phyloP scores from a whole-genome alignment of 2,329 filamentous ascomycete genomes.

The Endocalyx cinctus region DNA sequence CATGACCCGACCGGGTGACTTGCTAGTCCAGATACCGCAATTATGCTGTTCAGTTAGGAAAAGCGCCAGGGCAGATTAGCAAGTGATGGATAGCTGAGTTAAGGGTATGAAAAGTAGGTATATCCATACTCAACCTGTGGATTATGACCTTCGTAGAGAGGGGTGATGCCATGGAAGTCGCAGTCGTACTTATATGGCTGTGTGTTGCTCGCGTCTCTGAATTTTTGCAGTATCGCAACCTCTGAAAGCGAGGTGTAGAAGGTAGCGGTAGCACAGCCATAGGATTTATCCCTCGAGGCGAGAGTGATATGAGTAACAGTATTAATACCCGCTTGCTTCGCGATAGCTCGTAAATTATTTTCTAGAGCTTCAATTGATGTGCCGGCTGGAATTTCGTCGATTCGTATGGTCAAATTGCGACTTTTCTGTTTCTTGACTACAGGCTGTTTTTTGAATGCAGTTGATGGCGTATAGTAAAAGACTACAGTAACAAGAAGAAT shows the following conservation, averaged over 20 bases:
- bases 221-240: background rate
- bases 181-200: constrained; percentile 10
- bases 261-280: constrained; percentile 8
- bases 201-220: constrained; percentile 1
- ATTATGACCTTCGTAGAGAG: constrained; percentile 14
- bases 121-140: constrained; percentile 16
- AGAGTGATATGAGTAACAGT: background rate
- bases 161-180: constrained; percentile 22
- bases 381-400: background rate
- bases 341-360: background rate
- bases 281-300: constrained; percentile 1
- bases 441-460: too few relatives aligned
- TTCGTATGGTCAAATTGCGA: background rate
- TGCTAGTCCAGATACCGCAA: constrained; percentile 25
- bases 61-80: constrained; percentile 1
- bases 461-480: too few relatives aligned
- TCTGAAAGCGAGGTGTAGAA: constrained; percentile 4
- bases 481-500: too few relatives aligned
- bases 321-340: background rate
- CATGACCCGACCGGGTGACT: constrained; percentile 25
- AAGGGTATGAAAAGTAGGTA: background rate
- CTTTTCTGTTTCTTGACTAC: too few relatives aligned
- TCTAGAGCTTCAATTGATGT: background rate
- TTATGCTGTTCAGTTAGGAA: constrained; percentile 20
- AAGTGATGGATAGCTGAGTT: constrained; percentile 1